Base-by-base conservation (phyloP, 192 early-diverging fungal genomes). In the Rhizophagus sp. region DNA sequence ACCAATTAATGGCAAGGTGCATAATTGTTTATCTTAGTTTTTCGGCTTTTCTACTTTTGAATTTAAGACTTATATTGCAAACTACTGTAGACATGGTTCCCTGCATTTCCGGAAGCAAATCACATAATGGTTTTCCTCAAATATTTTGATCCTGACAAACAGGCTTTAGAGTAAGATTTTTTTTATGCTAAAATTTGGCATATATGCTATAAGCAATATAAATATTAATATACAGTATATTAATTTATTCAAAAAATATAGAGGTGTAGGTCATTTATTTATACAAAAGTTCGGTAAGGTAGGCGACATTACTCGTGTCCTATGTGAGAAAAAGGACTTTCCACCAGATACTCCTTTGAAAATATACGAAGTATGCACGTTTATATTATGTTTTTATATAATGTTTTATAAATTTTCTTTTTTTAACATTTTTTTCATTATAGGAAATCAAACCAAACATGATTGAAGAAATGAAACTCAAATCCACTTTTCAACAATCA, bases 381-480 rank as follows among this genome's bases (percentile, higher is more conserved):
- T 30, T 62, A 13, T 7, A 61, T 66, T 41, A 15, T 41, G 17
- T 41, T 34, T 15, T 24, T 33, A 19, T 62, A 15, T 22, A 2
- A 1, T 11, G 19, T 62, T 24, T 15, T 25, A n/a, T 12, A 62
- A n/a, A 64, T 44, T 8, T 36, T 61, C 30, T 62, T 33, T 33
- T 62, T 10, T 49, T 41, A 24, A 39, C 25, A 10, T 62, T 13
- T 8, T 75, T 11, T 76, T 49, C 33, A 12, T 44, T 33, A 2
- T 80, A 95, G 88, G 98, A 99, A 85, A 91, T 99, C 79, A 97
- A 98, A 87, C 96, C 98, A 0, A 89, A 87, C 9, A 92, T 97
- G 93, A 93, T 99, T 69, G 96, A 97, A 65, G 78, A 80, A 34
- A 90, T 95, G 85, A 92, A 95, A 75, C 41, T 80, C 17, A 85